Base-by-base conservation (phyloP, 2,329 filamentous ascomycete species). In the Penicillium sp. region DNA sequence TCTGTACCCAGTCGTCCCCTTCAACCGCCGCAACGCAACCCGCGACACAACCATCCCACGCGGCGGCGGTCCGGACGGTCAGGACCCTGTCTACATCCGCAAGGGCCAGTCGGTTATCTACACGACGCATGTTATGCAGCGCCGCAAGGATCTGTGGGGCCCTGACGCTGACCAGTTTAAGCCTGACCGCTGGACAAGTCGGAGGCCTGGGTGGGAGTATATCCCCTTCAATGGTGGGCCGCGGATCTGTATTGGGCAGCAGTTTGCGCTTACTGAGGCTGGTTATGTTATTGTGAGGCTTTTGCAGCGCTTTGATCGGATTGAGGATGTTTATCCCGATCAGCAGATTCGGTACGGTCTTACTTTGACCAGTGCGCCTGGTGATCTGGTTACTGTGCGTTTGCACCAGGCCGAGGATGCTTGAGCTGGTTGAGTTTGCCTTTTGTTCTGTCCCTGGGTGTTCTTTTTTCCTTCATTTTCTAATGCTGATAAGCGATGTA, bases 201-300 rank as follows among this genome's bases (percentile, higher is more conserved):
- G 86, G 0, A 82, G 81, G 67, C 60, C 59, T 7, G 83, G 84
- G 0, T 90, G 87, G 84, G 82, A 87, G 60, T 91, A 89, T 69
- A 81, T 91, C 41, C 88, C 89, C 4, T 91, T 91, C 74, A 91
- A 90, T 69, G 87, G 87, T 11, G 88, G 88, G 1, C 86, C 88
- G 43, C 78, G 89, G 33, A 88, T 90, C 68, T 90, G 89, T 73
- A 84, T 92, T 58, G 88, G 89, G 2, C 88, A 93, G 79, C 88
- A 93, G 72, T 93, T 92, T 71, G 90, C 90, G 15, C 75, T 92
- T 46, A 91, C 88, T 0, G 88, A 92, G 78, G 68, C 72, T 5
- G 69, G 70, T 0, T 92, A 92, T 70, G 86, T 88, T 10, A 80
- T 91, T 59, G 86, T 87, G 29, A 79, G 90, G 44, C 68, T 93